Base-by-base conservation (phyloP, 129 eudicot genomes). In the Centrapalus pauciflorus region DNA sequence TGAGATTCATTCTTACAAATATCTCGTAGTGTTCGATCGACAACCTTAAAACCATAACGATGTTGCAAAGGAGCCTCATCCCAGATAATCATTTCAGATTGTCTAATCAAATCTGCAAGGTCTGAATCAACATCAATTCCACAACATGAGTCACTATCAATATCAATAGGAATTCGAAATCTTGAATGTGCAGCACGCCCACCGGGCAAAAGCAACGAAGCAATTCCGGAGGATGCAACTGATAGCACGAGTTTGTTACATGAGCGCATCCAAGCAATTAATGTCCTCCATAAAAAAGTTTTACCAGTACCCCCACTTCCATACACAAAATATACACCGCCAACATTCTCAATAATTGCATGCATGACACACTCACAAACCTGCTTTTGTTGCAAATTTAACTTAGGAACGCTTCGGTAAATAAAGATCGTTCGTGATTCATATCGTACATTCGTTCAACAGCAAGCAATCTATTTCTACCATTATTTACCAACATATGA, bases 31-130 rank as follows among this genome's bases (percentile, higher is more conserved):
- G 11, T 34, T 4, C 21, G 4, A 35, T 61, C 66, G 21, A 61
- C 33, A 19, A 10, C 66, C 11, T 61, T 50, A 61, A 61, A 61
- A 9, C 7, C 29, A 61, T 61, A 7, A 0, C 50, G 19, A 20
- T 61, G 49, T 21, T 61, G 32, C 12, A 61, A 35, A 7, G 66
- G 66, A 0, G 66, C 66, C 17, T 35, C 66, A 5, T 61, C 32
- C 66, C 66, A 35, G 1, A 34, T 61, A 5, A 59, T 59, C 2
- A 59, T 46, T 4, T 19, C 16, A 16, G 66, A 4, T 0, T 2
- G 7, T 7, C 3, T 9, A 3, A 59, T 34, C n/a, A 19, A 9
- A 3, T 34, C 37, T 0, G 48, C 48, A 4, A 60, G 66, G 1
- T 60, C 48, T 0, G 49, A 34, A 4, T 4, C 25, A 1, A 35